Conservation (phyloP, 176 grass and related monocot genomes). For the Areca catechu region DNA sequence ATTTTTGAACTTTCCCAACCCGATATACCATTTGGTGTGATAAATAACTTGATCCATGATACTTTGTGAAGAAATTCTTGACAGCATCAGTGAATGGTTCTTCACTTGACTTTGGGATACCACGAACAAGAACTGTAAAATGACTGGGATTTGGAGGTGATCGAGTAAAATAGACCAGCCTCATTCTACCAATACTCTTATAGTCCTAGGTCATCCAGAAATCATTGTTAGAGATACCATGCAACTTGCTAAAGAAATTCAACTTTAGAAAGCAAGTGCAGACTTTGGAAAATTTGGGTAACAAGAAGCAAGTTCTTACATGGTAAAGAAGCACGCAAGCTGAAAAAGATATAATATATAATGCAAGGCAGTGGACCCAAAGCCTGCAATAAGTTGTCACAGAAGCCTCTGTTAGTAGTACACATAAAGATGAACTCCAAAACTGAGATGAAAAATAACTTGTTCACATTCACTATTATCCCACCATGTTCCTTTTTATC, state of each 20-base stretch:
- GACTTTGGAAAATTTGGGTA: not conserved
- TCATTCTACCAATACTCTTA: slow-evolving; percentile 61
- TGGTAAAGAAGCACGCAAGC: slow-evolving; percentile 77
- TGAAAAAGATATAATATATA: slow-evolving; percentile 72
- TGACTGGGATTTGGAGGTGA: slow-evolving; percentile 43
- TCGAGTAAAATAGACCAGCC: slow-evolving; percentile 46
- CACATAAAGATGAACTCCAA: too few relatives aligned
- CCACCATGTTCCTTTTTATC: too few relatives aligned
- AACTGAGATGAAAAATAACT: too few relatives aligned
- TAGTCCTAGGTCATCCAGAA: slow-evolving; percentile 56
- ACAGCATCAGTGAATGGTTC: slow-evolving; percentile 51
- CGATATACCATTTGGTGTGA: slow-evolving; percentile 76
- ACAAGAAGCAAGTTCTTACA: slow-evolving; percentile 33
- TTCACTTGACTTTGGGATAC: slow-evolving; percentile 68
- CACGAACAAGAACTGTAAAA: slow-evolving; percentile 84
- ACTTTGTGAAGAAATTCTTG: slow-evolving; percentile 71
- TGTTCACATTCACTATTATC: too few relatives aligned
- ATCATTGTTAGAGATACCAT: slow-evolving; percentile 4
- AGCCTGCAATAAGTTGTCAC: slow-evolving; percentile 46
- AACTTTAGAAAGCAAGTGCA: not conserved
- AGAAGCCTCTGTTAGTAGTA: too few relatives aligned
- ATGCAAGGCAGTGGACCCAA: slow-evolving; percentile 73
- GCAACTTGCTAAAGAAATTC: not conserved
- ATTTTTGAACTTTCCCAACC: slow-evolving; percentile 87
- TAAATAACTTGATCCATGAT: slow-evolving; percentile 77